These are phyloP conservation scores for Auriculariales sp. DNA, from an alignment of 768 basidiomycete species.

Conservation along the genomic window DNA sequence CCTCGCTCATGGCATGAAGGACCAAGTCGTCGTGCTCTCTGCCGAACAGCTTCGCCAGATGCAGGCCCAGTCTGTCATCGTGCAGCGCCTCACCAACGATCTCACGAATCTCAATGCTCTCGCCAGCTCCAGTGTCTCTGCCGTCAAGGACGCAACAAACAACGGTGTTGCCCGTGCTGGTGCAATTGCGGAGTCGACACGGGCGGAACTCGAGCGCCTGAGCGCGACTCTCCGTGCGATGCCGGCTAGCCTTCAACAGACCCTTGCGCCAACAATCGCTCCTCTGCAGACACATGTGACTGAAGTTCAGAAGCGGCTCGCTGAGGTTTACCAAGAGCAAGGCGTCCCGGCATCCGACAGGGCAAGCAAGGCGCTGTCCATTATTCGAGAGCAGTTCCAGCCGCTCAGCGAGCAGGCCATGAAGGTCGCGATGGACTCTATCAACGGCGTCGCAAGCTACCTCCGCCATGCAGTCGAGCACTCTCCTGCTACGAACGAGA, in stretches of 20 bases:
- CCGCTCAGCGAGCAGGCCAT: constrained; percentile 37
- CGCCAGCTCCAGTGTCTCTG: not conserved
- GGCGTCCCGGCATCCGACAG: constrained; percentile 44
- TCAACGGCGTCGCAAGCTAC: constrained; percentile 2
- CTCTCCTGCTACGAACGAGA: not conserved
- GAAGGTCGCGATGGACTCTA: not conserved
- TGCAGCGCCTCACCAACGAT: constrained; percentile 16
- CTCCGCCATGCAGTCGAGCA: constrained; percentile 1
- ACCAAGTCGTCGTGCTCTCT: constrained; percentile 50
- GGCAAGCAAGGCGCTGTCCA: constrained; percentile 35
- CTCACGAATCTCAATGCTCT: not conserved
- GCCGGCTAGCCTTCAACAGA: constrained; percentile 37
- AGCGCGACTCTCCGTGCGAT: constrained; percentile 35
- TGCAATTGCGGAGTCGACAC: not conserved
- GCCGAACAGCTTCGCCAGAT: constrained; percentile 58
- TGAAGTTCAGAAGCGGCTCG: constrained; percentile 25
- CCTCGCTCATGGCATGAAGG: constrained; percentile 48
- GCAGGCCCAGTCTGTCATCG: constrained; percentile 46
- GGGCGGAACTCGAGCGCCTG: not conserved
- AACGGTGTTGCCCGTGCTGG: not conserved
- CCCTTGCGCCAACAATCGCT: constrained; percentile 42
- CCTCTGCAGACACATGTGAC: constrained; percentile 37
- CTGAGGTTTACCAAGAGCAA: constrained; percentile 32
- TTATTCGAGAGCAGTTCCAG: constrained; percentile 44
- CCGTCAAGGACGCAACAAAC: not conserved